A percentile compares a stretch with the other conserved stretches of the same genome.
Evolutionary conservation across 2,329 filamentous ascomycete species (phyloP).

Genomic region (Leptodontidium sp.): DNA sequence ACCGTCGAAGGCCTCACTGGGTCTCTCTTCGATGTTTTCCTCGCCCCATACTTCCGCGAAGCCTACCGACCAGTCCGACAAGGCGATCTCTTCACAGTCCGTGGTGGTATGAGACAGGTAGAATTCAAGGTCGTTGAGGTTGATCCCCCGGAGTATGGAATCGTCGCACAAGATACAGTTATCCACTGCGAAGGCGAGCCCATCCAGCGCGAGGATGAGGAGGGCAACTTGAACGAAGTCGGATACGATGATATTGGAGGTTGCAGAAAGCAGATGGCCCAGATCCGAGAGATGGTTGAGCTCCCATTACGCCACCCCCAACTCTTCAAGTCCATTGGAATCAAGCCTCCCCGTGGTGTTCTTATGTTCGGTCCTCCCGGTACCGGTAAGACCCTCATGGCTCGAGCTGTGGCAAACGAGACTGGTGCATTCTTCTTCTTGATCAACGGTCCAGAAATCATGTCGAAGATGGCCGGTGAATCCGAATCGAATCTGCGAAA

Average conservation of each 20-base stretch:
- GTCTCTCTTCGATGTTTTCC: conserved; percentile 98
- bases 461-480: conserved; percentile 99
- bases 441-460: conserved; percentile 99
- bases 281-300: conserved; percentile 98
- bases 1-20: conserved; percentile 97
- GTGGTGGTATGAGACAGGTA: conserved; percentile 98
- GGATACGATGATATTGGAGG: conserved; percentile 99
- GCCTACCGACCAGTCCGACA: conserved; percentile 97
- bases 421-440: conserved; percentile 99
- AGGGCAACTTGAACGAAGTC: conserved; percentile 98
- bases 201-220: conserved; percentile 97
- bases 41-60: conserved; percentile 99
- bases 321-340: conserved; percentile 99
- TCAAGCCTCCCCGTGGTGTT: conserved; percentile 98
- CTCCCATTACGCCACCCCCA: conserved; percentile 95
- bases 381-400: conserved; percentile 99
- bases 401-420: conserved; percentile 97
- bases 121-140: conserved; percentile 99
- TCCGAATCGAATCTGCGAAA: conserved; percentile 98
- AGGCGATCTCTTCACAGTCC: conserved; percentile 96
- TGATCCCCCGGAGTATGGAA: conserved; percentile 97
- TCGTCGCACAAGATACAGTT: conserved; percentile 97
- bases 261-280: conserved; percentile 99
- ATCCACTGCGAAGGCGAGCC: conserved; percentile 98
- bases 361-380: conserved; percentile 95